These are phyloP conservation scores for Euphorbia lathyris DNA, from an alignment of 345 rosid species.

Conservation along the genomic window DNA sequence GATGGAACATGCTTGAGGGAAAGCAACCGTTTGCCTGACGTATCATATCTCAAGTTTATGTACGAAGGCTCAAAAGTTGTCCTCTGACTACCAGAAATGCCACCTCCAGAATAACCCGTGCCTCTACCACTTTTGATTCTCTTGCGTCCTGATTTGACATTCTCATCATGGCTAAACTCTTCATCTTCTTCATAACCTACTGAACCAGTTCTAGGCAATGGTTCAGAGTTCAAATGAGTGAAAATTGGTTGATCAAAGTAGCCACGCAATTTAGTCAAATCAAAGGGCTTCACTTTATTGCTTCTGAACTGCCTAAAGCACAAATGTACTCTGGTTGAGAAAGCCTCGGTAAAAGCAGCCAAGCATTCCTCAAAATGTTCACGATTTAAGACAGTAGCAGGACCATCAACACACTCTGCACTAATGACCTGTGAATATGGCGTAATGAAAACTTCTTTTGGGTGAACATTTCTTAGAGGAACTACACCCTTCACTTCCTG, in stretches of 20 bases:
- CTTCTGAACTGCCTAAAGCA: conserved; percentile 84
- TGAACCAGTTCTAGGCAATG: conserved; percentile 39
- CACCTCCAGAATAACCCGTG: conserved; percentile 34
- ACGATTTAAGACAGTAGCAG: conserved; percentile 71
- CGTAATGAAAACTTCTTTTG: conserved; percentile 93
- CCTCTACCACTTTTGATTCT: conserved; percentile 52
- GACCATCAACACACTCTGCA: conserved; percentile 95
- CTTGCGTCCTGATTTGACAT: conserved; percentile 58
- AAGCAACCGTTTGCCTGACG: conserved; percentile 46
- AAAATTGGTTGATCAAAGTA: conserved; percentile 77
- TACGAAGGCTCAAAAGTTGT: conserved; percentile 36
- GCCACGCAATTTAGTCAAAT: conserved; percentile 80
- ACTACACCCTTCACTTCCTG: conserved; percentile 80
- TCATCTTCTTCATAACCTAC: conserved; percentile 51
- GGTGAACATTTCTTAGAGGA: conserved; percentile 68
- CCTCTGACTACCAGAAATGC: conserved; percentile 26
- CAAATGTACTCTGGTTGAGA: conserved; percentile 57
- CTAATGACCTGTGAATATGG: conserved; percentile 90
- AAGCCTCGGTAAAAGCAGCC: conserved; percentile 57
- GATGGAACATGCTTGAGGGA: conserved; percentile 47
- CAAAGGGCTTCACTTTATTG: conserved; percentile 76
- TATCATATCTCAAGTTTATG: conserved; percentile 47
- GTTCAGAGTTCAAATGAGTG: conserved; percentile 54
- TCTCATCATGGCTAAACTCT: conserved; percentile 45
- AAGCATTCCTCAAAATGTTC: conserved; percentile 73